Evolutionary conservation across 192 early-diverging fungal genomes (phyloP), one percentile per base, ranked within the genome.

Genomic region (Glomus cerebriforme): DNA sequence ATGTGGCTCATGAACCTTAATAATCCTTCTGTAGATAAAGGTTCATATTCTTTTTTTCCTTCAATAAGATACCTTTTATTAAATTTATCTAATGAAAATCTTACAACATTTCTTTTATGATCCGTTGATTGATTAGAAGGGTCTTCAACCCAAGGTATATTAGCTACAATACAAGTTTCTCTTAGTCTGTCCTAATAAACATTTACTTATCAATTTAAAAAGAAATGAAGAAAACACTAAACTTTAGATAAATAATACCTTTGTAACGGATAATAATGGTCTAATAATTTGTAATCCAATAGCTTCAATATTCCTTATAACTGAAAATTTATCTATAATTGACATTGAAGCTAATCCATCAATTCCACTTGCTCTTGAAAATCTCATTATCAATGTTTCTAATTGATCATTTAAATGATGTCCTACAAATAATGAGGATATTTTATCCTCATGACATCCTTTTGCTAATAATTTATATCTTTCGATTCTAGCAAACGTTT

Each of bases 331-430:
- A 19, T 76, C 60, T 0, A 80, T 19, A 4, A 60, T 59, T 26
- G 82, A 75, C 39, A 88, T 83, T 15, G 83, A 87, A 27, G 83
- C 60, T 12, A 89, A 78, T 12, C 88, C 86, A 77, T 87, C 82
- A 60, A 89, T 83, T 9, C 86, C 88, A 62, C 81, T 82, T 7
- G 80, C 82, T 49, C 80, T 75, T 7, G 81, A 69, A 49, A 89
- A 69, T 26, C 88, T 74, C 59, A 83, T 82, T 26, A 89, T 54
- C 9, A 81, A 75, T 0, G 84, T 86, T 43, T 86, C 85, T 27
- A 85, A 78, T 58, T 89, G 88, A 81, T 89, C 88, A 49, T 84
- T 81, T 1, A 83, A 47, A 59, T 83, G 81, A 68, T 87, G 83
- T 13, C 83, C 88, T 9, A 87, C 68, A 75, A 86, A 83, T 9